These are phyloP conservation scores for Rhizopogon vinicolor DNA, from an alignment of 768 basidiomycete species.

Conservation along the genomic window DNA sequence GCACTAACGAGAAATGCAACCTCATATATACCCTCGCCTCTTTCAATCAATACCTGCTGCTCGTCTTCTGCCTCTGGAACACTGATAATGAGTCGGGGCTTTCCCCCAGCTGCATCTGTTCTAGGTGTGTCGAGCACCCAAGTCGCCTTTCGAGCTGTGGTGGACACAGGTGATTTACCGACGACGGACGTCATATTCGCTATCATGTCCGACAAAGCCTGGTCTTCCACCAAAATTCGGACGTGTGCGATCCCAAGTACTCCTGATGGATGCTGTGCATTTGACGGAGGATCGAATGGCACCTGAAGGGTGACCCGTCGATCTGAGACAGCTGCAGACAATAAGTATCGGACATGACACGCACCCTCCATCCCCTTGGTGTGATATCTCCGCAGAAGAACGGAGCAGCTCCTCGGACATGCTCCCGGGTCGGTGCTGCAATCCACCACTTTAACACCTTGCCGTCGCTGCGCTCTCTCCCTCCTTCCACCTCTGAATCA, in stretches of 20 bases:
- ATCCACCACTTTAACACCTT: conserved; percentile 55
- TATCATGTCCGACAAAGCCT: conserved; percentile 25
- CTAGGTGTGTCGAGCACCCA: conserved; percentile 43
- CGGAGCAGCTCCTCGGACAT: conserved; percentile 38
- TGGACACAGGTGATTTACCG: conserved; percentile 33
- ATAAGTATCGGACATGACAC: conserved; percentile 12
- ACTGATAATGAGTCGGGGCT: conserved; percentile 31
- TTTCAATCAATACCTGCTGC: conserved; percentile 19
- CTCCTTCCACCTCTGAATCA: conserved; percentile 41
- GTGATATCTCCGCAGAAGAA: conserved; percentile 78
- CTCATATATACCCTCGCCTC: conserved; percentile 44
- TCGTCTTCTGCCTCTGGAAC: conserved; percentile 34
- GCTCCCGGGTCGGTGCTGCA: conserved; percentile 29
- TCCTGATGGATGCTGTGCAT: conserved; percentile 45
- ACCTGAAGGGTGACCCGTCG: conserved; percentile 32
- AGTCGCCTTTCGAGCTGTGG: conserved; percentile 16
- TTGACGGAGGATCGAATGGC: conserved; percentile 40
- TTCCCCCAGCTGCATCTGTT: conserved; percentile 6
- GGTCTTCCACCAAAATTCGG: conserved; percentile 32
- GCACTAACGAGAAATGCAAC: conserved; percentile 42
- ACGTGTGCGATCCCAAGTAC: conserved; percentile 48
- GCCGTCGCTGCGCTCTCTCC: conserved; percentile 54
- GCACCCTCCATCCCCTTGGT: conserved; percentile 51
- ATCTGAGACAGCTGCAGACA: background rate
- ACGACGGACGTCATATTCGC: conserved; percentile 45